Percentiles rank a stretch among this genome's conserved stretches.
These are phyloP conservation scores for Hydrangea macrophylla DNA, from an alignment of 148 eudicot species.

Conservation along the genomic window DNA sequence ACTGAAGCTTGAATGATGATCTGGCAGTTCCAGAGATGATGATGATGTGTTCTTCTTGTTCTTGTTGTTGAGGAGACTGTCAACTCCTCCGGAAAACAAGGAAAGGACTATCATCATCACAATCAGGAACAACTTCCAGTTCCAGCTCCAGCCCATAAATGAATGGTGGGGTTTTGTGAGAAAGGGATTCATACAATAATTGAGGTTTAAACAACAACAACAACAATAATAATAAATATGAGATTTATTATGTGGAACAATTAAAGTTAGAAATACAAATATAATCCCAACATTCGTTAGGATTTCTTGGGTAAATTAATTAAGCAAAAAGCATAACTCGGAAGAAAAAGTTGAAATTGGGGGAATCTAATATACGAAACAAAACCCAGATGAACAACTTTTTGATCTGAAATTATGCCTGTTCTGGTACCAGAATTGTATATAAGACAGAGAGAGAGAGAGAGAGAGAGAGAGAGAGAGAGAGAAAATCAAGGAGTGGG, in stretches of 20 bases:
- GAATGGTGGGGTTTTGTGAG: neutral
- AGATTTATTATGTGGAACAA: too few species aligned
- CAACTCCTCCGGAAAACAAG: constrained; percentile 10
- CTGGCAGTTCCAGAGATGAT: constrained; percentile 34
- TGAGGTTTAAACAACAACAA: neutral
- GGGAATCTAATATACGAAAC: too few species aligned
- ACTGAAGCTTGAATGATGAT: constrained; percentile 37
- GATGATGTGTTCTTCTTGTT: constrained; percentile 33
- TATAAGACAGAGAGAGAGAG: neutral
- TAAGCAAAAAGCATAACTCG: neutral
- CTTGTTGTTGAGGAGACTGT: constrained; percentile 19
- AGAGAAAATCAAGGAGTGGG: neutral
- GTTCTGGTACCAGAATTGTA: neutral
- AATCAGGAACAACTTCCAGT: neutral
- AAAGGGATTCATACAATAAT: neutral
- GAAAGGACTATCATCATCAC: neutral
- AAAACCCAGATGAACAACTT: neutral
- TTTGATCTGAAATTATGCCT: neutral
- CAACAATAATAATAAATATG: too few species aligned
- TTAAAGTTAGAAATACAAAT: too few species aligned
- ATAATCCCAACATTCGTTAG: too few species aligned
- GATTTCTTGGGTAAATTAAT: neutral
- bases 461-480: neutral
- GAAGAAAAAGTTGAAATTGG: too few species aligned
- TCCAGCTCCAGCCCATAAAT: too few species aligned